Percentiles rank a stretch among this genome's conserved stretches.
Evolutionary conservation across 2,329 filamentous ascomycete species (phyloP).

Genomic region (Alternaria hordeiaustralica): DNA sequence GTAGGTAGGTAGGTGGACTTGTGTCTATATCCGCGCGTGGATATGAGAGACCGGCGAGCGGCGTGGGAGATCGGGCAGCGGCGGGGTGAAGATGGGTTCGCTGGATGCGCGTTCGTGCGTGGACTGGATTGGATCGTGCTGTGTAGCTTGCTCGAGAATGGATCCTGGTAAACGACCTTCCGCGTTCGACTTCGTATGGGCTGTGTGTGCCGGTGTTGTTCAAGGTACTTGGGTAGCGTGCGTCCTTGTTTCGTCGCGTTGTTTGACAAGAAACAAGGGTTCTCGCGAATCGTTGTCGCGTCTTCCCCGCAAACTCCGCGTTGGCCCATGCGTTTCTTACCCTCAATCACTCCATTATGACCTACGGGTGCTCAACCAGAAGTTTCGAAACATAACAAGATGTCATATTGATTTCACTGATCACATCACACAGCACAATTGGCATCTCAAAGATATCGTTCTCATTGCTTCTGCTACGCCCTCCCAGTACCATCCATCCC

Average conservation of each 20-base stretch:
- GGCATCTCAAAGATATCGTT: slow-evolving; percentile 19
- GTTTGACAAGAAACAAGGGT: neutral
- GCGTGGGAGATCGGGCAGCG: neutral
- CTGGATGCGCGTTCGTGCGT: neutral
- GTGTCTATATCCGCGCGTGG: neutral
- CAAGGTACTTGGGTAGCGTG: neutral
- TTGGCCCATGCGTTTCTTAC: slow-evolving; percentile 6
- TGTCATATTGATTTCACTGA: neutral
- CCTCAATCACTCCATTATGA: neutral
- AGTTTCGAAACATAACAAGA: neutral
- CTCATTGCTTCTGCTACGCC: slow-evolving; percentile 9
- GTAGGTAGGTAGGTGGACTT: neutral
- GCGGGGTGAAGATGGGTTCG: neutral
- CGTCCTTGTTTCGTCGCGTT: neutral
- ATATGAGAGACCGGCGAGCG: neutral
- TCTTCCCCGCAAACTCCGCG: slow-evolving; percentile 14
- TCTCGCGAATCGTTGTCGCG: slow-evolving; percentile 11
- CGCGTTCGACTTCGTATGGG: neutral
- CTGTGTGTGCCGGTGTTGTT: neutral
- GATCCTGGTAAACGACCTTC: neutral
- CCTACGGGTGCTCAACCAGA: neutral
- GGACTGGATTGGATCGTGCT: neutral
- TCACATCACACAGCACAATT: neutral
- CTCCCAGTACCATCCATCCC: neutral
- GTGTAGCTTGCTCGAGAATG: neutral